These are phyloP conservation scores for Diaporthe vexans DNA, from an alignment of 2,329 filamentous ascomycete genomes.

Conservation along the genomic window DNA sequence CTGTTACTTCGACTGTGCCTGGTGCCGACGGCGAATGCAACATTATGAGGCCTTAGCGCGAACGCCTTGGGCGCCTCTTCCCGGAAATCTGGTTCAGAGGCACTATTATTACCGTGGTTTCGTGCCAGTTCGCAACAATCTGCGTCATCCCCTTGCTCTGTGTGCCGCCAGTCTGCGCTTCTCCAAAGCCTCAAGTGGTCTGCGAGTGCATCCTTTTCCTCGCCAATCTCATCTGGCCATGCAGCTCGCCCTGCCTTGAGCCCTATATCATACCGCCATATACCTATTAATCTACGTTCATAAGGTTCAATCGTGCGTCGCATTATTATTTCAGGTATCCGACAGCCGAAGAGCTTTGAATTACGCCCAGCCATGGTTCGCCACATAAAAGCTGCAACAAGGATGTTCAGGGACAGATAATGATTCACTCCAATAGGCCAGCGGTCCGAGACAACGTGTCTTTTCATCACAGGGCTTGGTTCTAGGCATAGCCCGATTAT, in stretches of 20 bases:
- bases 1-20: neutral
- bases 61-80: constrained; percentile 11
- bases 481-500: neutral
- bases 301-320: neutral
- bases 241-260: neutral
- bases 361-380: neutral
- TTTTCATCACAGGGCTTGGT: neutral
- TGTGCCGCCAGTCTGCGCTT: neutral
- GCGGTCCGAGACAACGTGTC: neutral
- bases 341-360: neutral
- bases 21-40: constrained; percentile 6
- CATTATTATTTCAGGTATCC: neutral
- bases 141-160: neutral
- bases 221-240: neutral
- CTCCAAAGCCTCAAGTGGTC: too few species aligned
- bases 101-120: neutral
- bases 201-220: neutral
- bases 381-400: neutral
- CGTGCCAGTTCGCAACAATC: neutral
- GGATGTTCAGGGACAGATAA: neutral
- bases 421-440: too few species aligned
- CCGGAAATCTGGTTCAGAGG: constrained; percentile 14
- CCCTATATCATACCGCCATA: neutral
- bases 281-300: neutral
- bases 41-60: constrained; percentile 15